phyloP scores from a whole-genome alignment of 345 rosid species.

The Salix exigua region DNA sequence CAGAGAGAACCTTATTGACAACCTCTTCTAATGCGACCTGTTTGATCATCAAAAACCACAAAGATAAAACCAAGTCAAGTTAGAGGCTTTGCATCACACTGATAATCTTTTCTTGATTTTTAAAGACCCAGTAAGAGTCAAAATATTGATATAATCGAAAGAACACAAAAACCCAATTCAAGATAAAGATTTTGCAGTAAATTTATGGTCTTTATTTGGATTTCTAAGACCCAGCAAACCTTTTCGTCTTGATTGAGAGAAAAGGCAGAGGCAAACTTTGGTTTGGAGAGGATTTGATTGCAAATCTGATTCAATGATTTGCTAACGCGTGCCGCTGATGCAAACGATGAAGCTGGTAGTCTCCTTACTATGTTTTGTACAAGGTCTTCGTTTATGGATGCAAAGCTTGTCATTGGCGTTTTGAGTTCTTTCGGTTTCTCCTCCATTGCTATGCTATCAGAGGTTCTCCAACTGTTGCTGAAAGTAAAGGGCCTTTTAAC shows the following conservation, averaged over 20 bases:
- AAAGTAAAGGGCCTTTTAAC: not conserved
- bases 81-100: not conserved
- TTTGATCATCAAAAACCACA: not conserved
- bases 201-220: not conserved
- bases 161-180: not conserved
- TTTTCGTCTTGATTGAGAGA: conserved; percentile 29
- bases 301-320: conserved; percentile 42
- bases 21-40: conserved; percentile 52
- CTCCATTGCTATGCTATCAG: not conserved
- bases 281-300: conserved; percentile 39
- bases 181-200: not conserved
- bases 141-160: not conserved
- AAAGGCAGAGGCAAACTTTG: conserved; percentile 48
- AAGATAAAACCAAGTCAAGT: not conserved
- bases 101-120: not conserved
- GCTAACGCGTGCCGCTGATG: conserved; percentile 42
- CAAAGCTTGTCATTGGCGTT: not conserved
- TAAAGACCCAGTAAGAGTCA: not conserved
- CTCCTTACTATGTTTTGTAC: not conserved
- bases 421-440: not conserved
- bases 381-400: not conserved
- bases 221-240: conserved; percentile 12
- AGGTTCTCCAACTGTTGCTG: not conserved
- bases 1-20: conserved; percentile 50
- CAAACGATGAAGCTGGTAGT: not conserved